phyloP scores from a whole-genome alignment of 495 filamentous ascomycete species.

The Penicillium dipodomyicola region DNA sequence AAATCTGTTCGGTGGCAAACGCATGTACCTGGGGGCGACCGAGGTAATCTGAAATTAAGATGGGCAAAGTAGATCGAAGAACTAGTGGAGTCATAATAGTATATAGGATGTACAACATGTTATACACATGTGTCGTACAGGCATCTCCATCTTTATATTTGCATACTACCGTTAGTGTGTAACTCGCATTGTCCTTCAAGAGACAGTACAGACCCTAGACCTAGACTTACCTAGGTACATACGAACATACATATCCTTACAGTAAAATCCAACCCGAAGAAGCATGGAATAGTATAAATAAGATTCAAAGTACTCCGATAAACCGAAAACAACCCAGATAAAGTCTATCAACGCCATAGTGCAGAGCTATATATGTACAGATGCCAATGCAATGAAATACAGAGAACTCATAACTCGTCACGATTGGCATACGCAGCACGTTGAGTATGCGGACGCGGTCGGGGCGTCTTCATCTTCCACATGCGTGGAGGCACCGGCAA shows the following conservation, averaged over 20 bases:
- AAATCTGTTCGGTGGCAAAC: conserved; percentile 27
- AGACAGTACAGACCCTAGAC: background rate
- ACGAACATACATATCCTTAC: background rate
- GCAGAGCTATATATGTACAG: conserved; percentile 15
- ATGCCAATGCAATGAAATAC: conserved; percentile 15
- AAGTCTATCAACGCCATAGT: conserved; percentile 13
- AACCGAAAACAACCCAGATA: background rate
- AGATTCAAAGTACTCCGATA: background rate
- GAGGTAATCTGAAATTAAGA: conserved; percentile 11
- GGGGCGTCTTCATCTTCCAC: conserved; percentile 60
- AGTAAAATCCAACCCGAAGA: background rate
- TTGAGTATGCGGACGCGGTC: background rate
- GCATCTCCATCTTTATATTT: background rate
- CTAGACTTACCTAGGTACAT: background rate
- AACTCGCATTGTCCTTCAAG: background rate
- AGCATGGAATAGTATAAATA: background rate
- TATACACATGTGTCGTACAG: background rate
- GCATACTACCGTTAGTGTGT: background rate
- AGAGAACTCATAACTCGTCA: conserved; percentile 55
- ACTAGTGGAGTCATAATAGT: background rate
- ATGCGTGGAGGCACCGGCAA: conserved; percentile 64
- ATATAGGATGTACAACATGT: background rate
- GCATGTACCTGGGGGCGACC: conserved; percentile 7
- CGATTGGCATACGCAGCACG: conserved; percentile 18
- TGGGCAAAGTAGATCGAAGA: background rate